phyloP scores from a whole-genome alignment of 148 eudicot genomes.

The Simmondsia chinensis region DNA sequence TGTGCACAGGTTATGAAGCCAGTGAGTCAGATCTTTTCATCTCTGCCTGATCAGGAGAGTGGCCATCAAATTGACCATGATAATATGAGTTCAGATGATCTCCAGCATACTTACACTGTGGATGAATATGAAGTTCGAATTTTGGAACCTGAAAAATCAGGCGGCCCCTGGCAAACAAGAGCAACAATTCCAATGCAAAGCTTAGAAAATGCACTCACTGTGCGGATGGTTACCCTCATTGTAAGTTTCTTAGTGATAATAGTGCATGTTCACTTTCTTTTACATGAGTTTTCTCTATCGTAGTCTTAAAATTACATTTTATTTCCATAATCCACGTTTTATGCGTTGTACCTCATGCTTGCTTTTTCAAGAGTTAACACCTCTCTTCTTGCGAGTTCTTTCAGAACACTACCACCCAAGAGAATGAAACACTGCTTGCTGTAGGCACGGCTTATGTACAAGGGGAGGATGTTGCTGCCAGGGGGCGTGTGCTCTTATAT shows the following conservation, averaged over 20 bases:
- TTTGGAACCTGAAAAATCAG: constrained; percentile 82
- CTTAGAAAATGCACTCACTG: constrained; percentile 91
- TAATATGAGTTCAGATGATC: constrained; percentile 50
- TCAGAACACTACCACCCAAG: constrained; percentile 78
- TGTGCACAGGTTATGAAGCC: constrained; percentile 71
- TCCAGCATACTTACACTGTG: constrained; percentile 50
- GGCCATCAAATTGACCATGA: constrained; percentile 84
- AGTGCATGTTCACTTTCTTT: not conserved
- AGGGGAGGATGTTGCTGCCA: constrained; percentile 98
- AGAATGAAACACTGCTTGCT: constrained; percentile 88
- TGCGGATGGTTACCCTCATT: constrained; percentile 74
- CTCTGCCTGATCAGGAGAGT: constrained; percentile 81
- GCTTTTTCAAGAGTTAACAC: not conserved
- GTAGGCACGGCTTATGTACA: constrained; percentile 97
- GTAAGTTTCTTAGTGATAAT: constrained; percentile 44
- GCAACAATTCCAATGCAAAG: constrained; percentile 95
- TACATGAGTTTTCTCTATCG: not conserved
- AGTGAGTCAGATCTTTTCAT: constrained; percentile 84
- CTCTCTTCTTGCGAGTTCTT: constrained; percentile 10
- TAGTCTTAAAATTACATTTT: not conserved
- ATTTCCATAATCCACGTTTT: not conserved
- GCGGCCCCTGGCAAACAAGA: constrained; percentile 88
- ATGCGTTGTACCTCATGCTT: not conserved
- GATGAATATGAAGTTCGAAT: constrained; percentile 95
- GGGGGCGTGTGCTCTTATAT: constrained; percentile 91